Percentiles rank a stretch among this genome's conserved stretches.
phyloP scores from a whole-genome alignment of 2,329 filamentous ascomycete species.

The Neophaeococcomyces aloes region DNA sequence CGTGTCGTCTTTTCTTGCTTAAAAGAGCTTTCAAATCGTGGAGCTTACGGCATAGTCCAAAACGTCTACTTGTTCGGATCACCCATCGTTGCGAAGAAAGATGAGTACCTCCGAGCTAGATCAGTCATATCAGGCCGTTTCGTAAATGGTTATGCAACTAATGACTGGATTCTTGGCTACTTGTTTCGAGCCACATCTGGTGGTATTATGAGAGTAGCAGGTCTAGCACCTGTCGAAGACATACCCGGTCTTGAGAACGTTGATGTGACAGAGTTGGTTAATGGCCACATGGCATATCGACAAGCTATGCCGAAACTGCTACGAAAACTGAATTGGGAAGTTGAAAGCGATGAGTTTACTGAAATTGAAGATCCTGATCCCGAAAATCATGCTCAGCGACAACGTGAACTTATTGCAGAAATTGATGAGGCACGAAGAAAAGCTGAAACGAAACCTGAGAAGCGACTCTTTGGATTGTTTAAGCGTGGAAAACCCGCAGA shows the following conservation, averaged over 20 bases:
- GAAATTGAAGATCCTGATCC: conserved; percentile 98
- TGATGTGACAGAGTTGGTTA: conserved; percentile 73
- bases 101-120: conserved; percentile 72
- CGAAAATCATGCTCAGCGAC: conserved; percentile 76
- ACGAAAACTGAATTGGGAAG: conserved; percentile 77
- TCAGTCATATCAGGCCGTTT: conserved; percentile 87
- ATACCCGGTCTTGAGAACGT: conserved; percentile 81
- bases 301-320: conserved; percentile 80
- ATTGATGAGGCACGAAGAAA: conserved; percentile 89
- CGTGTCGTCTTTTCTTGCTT: conserved; percentile 88
- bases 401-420: conserved; percentile 88
- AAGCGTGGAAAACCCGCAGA: conserved; percentile 61
- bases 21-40: conserved; percentile 71
- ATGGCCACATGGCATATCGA: conserved; percentile 94
- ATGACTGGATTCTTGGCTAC: conserved; percentile 95
- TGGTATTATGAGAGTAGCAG: conserved; percentile 79
- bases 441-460: conserved; percentile 67
- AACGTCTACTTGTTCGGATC: conserved; percentile 94
- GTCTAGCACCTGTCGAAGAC: conserved; percentile 63
- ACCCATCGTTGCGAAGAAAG: conserved; percentile 79
- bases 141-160: conserved; percentile 85
- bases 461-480: conserved; percentile 66
- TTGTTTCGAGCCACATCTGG: conserved; percentile 90
- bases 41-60: conserved; percentile 77
- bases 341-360: conserved; percentile 85